Base-by-base conservation (phyloP, 352 stramenopile species). In the Globisporangium solare region DNA sequence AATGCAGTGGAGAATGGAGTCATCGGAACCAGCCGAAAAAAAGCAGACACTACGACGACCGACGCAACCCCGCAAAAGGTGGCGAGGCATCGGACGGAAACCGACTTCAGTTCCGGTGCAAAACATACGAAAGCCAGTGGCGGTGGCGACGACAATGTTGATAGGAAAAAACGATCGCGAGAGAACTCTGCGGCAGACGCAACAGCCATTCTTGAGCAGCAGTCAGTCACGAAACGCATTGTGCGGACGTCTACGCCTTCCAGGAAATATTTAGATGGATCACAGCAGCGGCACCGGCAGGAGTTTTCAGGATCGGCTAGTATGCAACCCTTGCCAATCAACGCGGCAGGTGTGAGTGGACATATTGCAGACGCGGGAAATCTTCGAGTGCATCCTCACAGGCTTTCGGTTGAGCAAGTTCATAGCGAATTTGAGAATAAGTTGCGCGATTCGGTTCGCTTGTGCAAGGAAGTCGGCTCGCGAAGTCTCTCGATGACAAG, bases 401-500 rank as follows among this genome's bases (percentile, higher is more conserved):
- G 71, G 18, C 58, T 63, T 15, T 62, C 68, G 37, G 50, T 62
- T 51, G 40, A 47, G 48, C 47, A 63, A 40, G 43, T 61, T 18
- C 54, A 68, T 22, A 39, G 37, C 15, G 51, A 49, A 10, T 88
- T 90, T 32, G 80, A 86, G 39, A 56, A 60, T 54, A 83, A 66
- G 18, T 32, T 90, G 17, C 74, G 68, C 14, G 67, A 73, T 1
- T 81, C 68, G 15, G 71, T 88, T n/a, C 64, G 65, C 22, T 43
- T 90, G 15, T 59, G 73, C 31, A 64, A 61, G 0, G 76, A 90
- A 18, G 60, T 86, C 27, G 64, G 64, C 2, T 60, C 62, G 10
- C 67, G 69, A 2, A 74, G 62, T 35, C 18, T 72, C 1, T 54
- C 59, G 15, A 64, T 79, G 48, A 89, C 75, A 11, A 59, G 81